Evolutionary conservation across 1,139 yeast genomes (phyloP).

Genomic region (Kodamaea sp.): DNA sequence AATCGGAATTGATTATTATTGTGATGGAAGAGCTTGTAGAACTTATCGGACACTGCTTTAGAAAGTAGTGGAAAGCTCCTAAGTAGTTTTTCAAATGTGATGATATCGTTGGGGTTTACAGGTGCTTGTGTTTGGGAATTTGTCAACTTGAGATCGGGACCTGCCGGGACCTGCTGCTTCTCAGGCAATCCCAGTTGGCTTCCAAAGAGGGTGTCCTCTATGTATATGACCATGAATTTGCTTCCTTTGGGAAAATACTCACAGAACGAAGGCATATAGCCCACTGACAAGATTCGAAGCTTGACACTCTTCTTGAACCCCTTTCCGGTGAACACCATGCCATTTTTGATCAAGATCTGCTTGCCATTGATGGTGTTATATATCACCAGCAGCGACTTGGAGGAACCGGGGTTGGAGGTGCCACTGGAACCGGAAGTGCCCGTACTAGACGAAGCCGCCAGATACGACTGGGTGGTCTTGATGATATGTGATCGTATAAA

Average conservation of each 20-base stretch:
- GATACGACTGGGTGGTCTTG: slow-evolving; percentile 32
- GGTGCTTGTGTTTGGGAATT: neutral
- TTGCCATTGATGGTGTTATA: slow-evolving; percentile 62
- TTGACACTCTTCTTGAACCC: slow-evolving; percentile 56
- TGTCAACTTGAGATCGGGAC: neutral
- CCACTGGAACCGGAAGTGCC: slow-evolving; percentile 22
- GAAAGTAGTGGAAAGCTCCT: slow-evolving; percentile 50
- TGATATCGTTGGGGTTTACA: slow-evolving; percentile 4
- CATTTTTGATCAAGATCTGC: slow-evolving; percentile 59
- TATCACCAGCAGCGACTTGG: slow-evolving; percentile 45
- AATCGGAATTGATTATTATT: slow-evolving; percentile 38
- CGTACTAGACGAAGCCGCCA: slow-evolving; percentile 38
- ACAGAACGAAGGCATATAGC: slow-evolving; percentile 46
- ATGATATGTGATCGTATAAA: slow-evolving; percentile 74
- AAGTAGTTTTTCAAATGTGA: slow-evolving; percentile 35
- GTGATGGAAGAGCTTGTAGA: slow-evolving; percentile 45
- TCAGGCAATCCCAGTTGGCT: slow-evolving; percentile 5
- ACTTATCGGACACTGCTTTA: slow-evolving; percentile 48
- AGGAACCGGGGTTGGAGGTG: slow-evolving; percentile 8
- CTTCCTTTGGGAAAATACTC: slow-evolving; percentile 51
- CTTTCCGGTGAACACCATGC: slow-evolving; percentile 52
- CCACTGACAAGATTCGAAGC: slow-evolving; percentile 44
- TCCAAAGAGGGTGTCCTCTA: slow-evolving; percentile 55
- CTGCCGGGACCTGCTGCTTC: neutral
- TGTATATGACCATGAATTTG: slow-evolving; percentile 51